Evolutionary conservation across 2,329 filamentous ascomycete genomes (phyloP).

Genomic region (Salinomyces thailandicus): DNA sequence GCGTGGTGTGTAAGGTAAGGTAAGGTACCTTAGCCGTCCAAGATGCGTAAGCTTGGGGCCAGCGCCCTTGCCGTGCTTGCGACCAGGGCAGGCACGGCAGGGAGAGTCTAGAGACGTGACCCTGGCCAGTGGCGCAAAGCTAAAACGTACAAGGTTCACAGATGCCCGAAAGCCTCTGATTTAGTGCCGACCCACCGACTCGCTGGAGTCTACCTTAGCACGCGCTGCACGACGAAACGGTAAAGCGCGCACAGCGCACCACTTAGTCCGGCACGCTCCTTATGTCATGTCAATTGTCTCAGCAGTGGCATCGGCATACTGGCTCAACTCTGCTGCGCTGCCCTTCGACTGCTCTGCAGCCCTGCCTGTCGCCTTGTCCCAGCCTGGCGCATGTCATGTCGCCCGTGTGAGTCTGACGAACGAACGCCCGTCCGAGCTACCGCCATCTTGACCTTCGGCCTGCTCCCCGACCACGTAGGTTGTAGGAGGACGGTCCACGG

Average conservation of each 20-base stretch:
- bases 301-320: no score
- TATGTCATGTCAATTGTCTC: neutral
- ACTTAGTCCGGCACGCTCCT: neutral
- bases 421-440: constrained; percentile 10
- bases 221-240: no score
- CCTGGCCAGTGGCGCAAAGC: neutral
- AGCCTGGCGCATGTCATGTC: constrained; percentile 7
- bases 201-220: no score
- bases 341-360: constrained; percentile 7
- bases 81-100: no score
- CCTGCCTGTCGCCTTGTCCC: no score
- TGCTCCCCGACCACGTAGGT: constrained; percentile 12
- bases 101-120: no score
- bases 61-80: no score
- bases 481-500: constrained; percentile 3
- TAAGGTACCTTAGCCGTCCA: no score
- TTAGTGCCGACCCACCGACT: no score
- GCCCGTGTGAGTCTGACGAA: constrained; percentile 9
- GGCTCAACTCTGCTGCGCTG: no score
- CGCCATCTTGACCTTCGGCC: constrained; percentile 4
- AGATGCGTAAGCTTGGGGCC: no score
- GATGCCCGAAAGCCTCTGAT: neutral
- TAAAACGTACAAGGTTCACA: neutral
- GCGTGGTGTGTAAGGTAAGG: no score
- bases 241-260: neutral